A percentile compares a stretch with the other conserved stretches of the same genome.
Conservation (phyloP, 192 early-diverging fungal species). For the Allomyces macrogynus region DNA sequence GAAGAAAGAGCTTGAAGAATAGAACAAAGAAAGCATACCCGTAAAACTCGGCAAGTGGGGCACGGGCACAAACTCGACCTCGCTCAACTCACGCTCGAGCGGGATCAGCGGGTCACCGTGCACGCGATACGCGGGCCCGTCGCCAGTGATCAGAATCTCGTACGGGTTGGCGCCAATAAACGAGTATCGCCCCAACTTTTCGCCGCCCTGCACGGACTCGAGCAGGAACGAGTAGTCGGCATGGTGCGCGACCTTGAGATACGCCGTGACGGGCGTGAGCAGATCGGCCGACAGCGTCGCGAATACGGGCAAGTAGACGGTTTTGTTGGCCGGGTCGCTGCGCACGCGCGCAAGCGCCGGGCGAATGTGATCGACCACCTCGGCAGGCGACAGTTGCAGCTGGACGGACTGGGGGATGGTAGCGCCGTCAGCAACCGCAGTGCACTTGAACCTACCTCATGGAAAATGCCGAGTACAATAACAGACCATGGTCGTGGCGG, state of each 20-base stretch:
- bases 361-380: no score
- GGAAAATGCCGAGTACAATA: no score
- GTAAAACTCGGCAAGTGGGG: constrained; percentile 69
- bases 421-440: no score
- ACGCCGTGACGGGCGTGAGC: constrained; percentile 89
- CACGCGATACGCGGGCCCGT: constrained; percentile 26
- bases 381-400: no score
- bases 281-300: constrained; percentile 71
- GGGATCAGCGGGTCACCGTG: constrained; percentile 68
- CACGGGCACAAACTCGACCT: constrained; percentile 54
- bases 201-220: constrained; percentile 81
- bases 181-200: constrained; percentile 88
- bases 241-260: constrained; percentile 63
- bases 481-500: no score
- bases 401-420: no score
- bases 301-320: constrained; percentile 84
- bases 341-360: no score
- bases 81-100: constrained; percentile 62
- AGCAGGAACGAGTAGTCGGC: constrained; percentile 84
- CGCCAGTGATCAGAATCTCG: constrained; percentile 61
- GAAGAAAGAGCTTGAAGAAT: background rate
- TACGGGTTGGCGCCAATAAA: constrained; percentile 86
- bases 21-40: constrained; percentile 19
- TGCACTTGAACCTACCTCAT: no score
- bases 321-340: constrained; percentile 17